Base-by-base conservation (phyloP, 1,284 basidiomycete species). In the Leccinum solheimii region DNA sequence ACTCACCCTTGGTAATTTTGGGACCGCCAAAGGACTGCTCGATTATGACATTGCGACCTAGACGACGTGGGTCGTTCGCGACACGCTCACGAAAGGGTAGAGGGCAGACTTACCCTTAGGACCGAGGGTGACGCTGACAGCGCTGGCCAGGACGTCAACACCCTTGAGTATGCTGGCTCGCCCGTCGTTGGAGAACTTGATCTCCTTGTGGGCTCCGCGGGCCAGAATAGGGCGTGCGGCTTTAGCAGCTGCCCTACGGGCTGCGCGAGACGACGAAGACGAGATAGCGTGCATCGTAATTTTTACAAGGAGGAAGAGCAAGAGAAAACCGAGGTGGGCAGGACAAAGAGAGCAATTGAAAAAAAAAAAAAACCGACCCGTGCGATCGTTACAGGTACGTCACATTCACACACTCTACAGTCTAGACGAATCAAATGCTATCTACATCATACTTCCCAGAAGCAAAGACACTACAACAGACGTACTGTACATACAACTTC, bases 11-110 rank as follows among this genome's bases (percentile, higher is more conserved):
- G 73, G 96, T 98, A 76, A 98, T 97, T 80, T 99, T 98, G 66
- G 97, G 97, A 58, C 95, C 95, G 71, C 97, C 97, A 72, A 92
- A 99, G 40, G 94, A 87, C 83, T 98, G 97, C 77, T 98, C 96
- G 74, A 99, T 98, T 81, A 99, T 98, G 72, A 98, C 97, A 76
- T 98, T 99, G 72, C 97, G 88, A 71, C 95, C 92, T 92, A 14
- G 3, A 64, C 45, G 13, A 48, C 13, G 45, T 13, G 19, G 13
- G 19, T 14, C 45, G 21, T 48, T 48, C 21, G 13, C 11, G 51
- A 66, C 63, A 53, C 16, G 14, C 14, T 21, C 45, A 48, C 13
- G 21, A 48, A 61, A 72, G 58, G 68, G 19, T 14, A 21, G 21
- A 48, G 7, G 21, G 45, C n/a, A 52, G 16, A 52, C 45, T 14